Evolutionary conservation across 805 yeast genomes (phyloP).

Genomic region (Barnettozyma botsteinii): DNA sequence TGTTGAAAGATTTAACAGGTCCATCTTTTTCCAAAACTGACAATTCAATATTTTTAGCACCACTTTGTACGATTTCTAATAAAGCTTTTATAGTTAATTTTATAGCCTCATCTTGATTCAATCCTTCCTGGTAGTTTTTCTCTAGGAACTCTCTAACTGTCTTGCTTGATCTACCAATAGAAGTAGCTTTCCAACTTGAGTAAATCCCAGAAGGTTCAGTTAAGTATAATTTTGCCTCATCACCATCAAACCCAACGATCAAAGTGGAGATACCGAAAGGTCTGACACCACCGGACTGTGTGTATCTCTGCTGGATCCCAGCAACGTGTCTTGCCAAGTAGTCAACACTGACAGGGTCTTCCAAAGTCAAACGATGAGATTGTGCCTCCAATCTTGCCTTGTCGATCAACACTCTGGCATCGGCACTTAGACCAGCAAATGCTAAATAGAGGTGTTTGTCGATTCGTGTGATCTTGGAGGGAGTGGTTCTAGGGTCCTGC

Average conservation of each 20-base stretch:
- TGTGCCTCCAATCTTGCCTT: slow-evolving; percentile 97
- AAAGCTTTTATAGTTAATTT: slow-evolving; percentile 79
- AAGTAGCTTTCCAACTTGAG: slow-evolving; percentile 96
- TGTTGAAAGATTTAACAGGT: slow-evolving; percentile 50
- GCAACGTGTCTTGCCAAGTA: slow-evolving; percentile 92
- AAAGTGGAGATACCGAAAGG: slow-evolving; percentile 96
- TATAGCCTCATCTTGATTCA: slow-evolving; percentile 65
- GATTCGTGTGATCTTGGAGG: slow-evolving; percentile 85
- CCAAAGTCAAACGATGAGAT: slow-evolving; percentile 87
- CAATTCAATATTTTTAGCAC: slow-evolving; percentile 93
- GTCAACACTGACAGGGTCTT: slow-evolving; percentile 88
- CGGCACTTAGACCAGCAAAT: slow-evolving; percentile 98
- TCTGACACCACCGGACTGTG: slow-evolving; percentile 97
- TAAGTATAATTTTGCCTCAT: slow-evolving; percentile 79
- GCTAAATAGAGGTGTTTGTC: slow-evolving; percentile 89
- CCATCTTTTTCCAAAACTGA: slow-evolving; percentile 74
- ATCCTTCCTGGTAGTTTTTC: slow-evolving; percentile 63
- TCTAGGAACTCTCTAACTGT: slow-evolving; percentile 95
- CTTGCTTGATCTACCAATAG: slow-evolving; percentile 91
- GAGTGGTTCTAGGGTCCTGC: slow-evolving; percentile 95
- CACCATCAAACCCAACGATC: slow-evolving; percentile 92
- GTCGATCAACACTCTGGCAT: slow-evolving; percentile 90
- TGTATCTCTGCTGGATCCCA: slow-evolving; percentile 95
- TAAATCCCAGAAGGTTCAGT: slow-evolving; percentile 98
- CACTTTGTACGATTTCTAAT: slow-evolving; percentile 95